Base-by-base conservation (phyloP, 2,329 filamentous ascomycete species). In the Apiospora aurea region DNA sequence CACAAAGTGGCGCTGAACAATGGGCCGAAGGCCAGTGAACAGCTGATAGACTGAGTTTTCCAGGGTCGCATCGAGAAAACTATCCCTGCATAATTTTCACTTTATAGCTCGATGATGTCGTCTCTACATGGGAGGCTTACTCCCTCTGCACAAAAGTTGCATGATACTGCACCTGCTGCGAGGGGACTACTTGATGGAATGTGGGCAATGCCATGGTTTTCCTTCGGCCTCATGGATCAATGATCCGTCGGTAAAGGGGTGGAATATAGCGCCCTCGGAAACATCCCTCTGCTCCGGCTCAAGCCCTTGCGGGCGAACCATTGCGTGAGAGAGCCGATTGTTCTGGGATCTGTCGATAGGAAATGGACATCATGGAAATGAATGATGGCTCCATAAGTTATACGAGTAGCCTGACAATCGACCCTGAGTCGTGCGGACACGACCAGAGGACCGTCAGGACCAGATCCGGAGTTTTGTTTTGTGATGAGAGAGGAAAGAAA, bases 301-400 rank as follows among this genome's bases (percentile, higher is more conserved):
- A 92, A 92, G 85, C 87, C 88, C 87, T 83, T 85, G 77, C 85
- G 82, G 84, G 88, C 91, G 91, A 93, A 87, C 90, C 89, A 38
- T 88, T 89, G 89, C 88, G 85, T 85, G 83, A 83, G 83, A 85
- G 85, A 82, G 86, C 69, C 86, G 83, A 85, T 96, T 89, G 80
- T 83, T 97, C 92, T 97, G 83, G 94, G 92, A 96, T 91, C 93
- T 96, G 95, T 97, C 94, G 93, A 95, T 94, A 91, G 92, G 93
- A 95, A 87, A 94, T 93, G 91, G 88, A 93, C 92, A 95, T 90
- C 93, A 94, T 91, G 77, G 84, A 47, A 51, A 79, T 81, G 83
- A 82, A 82, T 84, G 89, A 91, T 94, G 92, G 91, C 92, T 93
- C 93, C 91, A 94, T 83, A 81, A 80, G 85, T 89, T 90, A 94